Conservation (phyloP, 306 rosid species). For the Trifolium dubium region DNA sequence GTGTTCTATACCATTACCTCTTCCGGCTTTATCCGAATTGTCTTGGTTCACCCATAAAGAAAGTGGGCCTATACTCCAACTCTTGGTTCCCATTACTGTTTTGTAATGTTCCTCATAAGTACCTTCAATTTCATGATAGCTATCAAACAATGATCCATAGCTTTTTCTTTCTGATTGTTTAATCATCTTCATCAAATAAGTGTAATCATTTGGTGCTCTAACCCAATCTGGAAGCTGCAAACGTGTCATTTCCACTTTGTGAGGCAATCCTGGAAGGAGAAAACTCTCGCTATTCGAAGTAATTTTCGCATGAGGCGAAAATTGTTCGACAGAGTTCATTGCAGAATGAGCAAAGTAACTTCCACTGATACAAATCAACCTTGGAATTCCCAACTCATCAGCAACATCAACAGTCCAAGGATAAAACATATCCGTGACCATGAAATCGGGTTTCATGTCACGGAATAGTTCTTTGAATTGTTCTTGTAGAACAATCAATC, state of each 20-base stretch:
- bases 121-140: not conserved
- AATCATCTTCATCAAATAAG: not conserved
- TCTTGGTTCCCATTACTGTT: not conserved
- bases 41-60: not conserved
- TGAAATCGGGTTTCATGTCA: not conserved
- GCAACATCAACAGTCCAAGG: not conserved
- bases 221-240: not conserved
- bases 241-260: not conserved
- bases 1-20: not conserved
- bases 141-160: not conserved
- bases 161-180: not conserved
- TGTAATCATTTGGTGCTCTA: not conserved
- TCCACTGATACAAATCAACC: not conserved
- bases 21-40: not conserved
- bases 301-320: not conserved
- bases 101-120: not conserved
- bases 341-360: not conserved
- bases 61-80: not conserved
- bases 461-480: not conserved
- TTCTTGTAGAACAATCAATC: not conserved
- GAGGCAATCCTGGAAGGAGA: not conserved
- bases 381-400: not conserved
- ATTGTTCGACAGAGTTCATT: not conserved
- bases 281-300: not conserved
- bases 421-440: not conserved